phyloP scores from a whole-genome alignment of 2,329 filamentous ascomycete species.

The Colletotrichum australisinense region DNA sequence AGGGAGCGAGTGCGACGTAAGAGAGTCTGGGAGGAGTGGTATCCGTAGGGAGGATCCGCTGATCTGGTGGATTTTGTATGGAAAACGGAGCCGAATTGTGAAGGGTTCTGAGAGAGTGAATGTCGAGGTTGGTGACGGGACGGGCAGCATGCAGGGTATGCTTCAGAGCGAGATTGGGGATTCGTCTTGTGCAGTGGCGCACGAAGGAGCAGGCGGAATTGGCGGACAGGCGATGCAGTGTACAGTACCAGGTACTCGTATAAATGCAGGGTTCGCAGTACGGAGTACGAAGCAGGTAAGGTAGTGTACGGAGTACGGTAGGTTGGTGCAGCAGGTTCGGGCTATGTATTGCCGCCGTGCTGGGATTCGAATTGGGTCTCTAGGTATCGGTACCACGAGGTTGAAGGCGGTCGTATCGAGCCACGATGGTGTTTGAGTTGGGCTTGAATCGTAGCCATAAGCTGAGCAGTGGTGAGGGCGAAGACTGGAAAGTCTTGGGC shows the following conservation, averaged over 20 bases:
- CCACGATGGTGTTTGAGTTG: conserved; percentile 1
- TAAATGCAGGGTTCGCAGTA: conserved; percentile 25
- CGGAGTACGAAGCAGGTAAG: too few relatives aligned
- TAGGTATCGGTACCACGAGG: not conserved
- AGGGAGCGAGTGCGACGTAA: not conserved
- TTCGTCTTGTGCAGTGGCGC: conserved; percentile 18
- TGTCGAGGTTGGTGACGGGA: not conserved
- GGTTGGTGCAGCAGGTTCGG: conserved; percentile 19
- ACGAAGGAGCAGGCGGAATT: not conserved
- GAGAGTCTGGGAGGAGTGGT: not conserved
- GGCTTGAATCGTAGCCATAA: conserved; percentile 16
- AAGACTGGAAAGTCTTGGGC: not conserved
- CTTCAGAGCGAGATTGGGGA: conserved; percentile 23
- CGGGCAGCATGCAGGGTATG: conserved; percentile 11
- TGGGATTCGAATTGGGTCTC: conserved; percentile 10
- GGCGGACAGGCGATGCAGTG: not conserved
- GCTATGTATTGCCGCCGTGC: conserved; percentile 13
- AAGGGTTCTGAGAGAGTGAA: not conserved
- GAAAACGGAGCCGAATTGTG: conserved; percentile 9
- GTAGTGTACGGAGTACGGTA: too few relatives aligned
- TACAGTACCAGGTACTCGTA: conserved; percentile 28
- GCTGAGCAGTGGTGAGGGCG: not conserved
- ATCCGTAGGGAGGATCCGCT: not conserved
- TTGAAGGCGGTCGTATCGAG: not conserved
- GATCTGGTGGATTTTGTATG: conserved; percentile 9